These are phyloP conservation scores for Hypoxylon perforatum DNA, from an alignment of 495 filamentous ascomycete species.

Conservation along the genomic window DNA sequence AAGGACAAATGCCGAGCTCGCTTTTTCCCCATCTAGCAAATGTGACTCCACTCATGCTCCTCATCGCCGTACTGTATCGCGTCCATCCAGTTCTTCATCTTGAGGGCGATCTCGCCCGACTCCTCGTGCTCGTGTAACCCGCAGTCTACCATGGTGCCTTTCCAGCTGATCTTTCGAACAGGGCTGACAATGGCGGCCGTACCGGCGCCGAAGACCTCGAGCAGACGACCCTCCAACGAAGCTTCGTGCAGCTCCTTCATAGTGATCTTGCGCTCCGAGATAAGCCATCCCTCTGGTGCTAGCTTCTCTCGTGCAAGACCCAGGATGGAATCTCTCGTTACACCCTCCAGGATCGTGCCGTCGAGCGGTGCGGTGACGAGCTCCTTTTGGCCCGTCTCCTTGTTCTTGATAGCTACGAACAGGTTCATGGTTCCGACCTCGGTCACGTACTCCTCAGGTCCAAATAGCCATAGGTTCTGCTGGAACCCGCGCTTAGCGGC, in stretches of 20 bases:
- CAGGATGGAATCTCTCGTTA: conserved; percentile 89
- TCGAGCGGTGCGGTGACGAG: conserved; percentile 92
- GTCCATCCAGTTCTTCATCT: conserved; percentile 97
- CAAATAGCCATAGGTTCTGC: conserved; percentile 98
- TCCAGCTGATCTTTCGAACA: conserved; percentile 87
- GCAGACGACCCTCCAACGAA: conserved; percentile 80
- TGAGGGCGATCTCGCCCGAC: conserved; percentile 81
- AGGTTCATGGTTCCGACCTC: conserved; percentile 99
- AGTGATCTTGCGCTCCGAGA: conserved; percentile 88
- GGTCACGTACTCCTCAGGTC: conserved; percentile 91
- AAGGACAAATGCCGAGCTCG: conserved; percentile 7
- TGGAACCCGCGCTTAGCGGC: conserved; percentile 92
- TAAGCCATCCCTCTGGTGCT: conserved; percentile 84
- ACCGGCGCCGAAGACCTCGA: conserved; percentile 93
- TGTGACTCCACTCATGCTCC: conserved; percentile 81
- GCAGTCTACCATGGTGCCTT: conserved; percentile 79
- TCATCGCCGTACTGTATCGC: conserved; percentile 94
- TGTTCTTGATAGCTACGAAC: conserved; percentile 83
- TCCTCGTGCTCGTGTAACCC: conserved; percentile 80
- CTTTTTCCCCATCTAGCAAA: conserved; percentile 44
- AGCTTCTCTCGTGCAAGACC: conserved; percentile 84
- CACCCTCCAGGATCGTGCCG: conserved; percentile 96
- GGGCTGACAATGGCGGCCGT: conserved; percentile 89
- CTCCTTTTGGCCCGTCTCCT: conserved; percentile 87
- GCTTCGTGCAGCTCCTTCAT: conserved; percentile 86